Conservation (phyloP, 2,329 filamentous ascomycete genomes). For the Exophiala calicioides region DNA sequence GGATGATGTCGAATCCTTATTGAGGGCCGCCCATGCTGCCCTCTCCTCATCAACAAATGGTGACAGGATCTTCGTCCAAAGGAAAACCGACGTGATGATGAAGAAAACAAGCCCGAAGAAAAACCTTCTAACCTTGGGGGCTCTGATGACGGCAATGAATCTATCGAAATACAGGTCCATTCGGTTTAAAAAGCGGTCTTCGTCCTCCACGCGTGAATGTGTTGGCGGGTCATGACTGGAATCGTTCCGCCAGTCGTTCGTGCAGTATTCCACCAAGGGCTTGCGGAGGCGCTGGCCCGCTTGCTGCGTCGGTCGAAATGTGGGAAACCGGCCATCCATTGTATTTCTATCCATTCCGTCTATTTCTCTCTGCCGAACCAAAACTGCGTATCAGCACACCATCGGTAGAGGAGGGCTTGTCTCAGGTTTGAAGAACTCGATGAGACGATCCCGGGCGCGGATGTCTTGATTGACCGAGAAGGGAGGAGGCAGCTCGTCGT, state of each 20-base stretch:
- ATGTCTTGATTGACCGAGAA: too few species aligned
- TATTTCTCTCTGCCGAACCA: too few species aligned
- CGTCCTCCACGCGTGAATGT: slow-evolving; percentile 31
- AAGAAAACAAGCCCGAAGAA: slow-evolving; percentile 9
- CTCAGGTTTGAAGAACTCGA: too few species aligned
- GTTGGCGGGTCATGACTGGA: slow-evolving; percentile 31
- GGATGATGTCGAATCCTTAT: slow-evolving; percentile 30
- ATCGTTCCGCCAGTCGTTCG: slow-evolving; percentile 42
- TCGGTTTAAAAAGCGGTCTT: slow-evolving; percentile 28
- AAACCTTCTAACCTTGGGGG: slow-evolving; percentile 43
- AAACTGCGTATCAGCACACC: too few species aligned
- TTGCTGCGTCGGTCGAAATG: not conserved
- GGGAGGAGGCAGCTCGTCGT: too few species aligned
- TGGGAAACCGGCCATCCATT: too few species aligned
- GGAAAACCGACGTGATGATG: slow-evolving; percentile 8
- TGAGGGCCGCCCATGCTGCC: slow-evolving; percentile 35
- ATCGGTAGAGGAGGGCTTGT: too few species aligned
- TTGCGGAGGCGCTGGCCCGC: slow-evolving; percentile 16
- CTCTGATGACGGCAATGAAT: slow-evolving; percentile 38
- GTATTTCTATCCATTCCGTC: too few species aligned
- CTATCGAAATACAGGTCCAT: slow-evolving; percentile 28
- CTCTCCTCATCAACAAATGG: slow-evolving; percentile 22
- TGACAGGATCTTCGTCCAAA: slow-evolving; percentile 22
- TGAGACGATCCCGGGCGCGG: too few species aligned
- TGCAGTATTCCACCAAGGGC: slow-evolving; percentile 42